These are phyloP conservation scores for Magnolia sinica DNA, from an alignment of 164 flowering plant genomes.

Conservation along the genomic window DNA sequence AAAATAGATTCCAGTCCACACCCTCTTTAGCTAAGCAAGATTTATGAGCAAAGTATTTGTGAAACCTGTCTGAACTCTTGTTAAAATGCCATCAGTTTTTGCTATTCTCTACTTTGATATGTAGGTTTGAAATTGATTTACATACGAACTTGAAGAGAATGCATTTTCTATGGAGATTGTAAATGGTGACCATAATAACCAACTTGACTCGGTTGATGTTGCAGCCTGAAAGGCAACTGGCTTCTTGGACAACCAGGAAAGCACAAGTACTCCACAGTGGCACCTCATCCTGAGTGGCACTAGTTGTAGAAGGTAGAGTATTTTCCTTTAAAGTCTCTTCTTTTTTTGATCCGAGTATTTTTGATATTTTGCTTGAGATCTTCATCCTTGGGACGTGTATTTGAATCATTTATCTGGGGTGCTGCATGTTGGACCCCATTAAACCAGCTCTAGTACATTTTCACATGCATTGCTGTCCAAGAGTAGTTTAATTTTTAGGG, in stretches of 20 bases:
- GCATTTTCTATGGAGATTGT: not conserved
- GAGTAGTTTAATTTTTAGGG: too few relatives aligned
- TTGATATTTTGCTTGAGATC: too few relatives aligned
- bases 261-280: constrained; percentile 46
- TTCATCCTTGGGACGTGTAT: too few relatives aligned
- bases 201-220: constrained; percentile 8
- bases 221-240: constrained; percentile 73
- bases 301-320: not conserved
- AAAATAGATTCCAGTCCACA: too few relatives aligned
- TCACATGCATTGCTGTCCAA: too few relatives aligned
- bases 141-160: not conserved
- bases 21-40: not conserved
- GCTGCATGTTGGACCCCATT: too few relatives aligned
- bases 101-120: not conserved
- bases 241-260: constrained; percentile 53
- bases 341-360: too few relatives aligned
- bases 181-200: not conserved
- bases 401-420: too few relatives aligned
- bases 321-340: not conserved
- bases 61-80: not conserved
- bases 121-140: not conserved
- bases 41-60: not conserved
- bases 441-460: too few relatives aligned
- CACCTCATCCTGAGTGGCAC: constrained; percentile 32
- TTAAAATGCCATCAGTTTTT: not conserved